These are phyloP conservation scores for Strigomonas culicis DNA, from an alignment of 208 protist species.

Conservation along the genomic window DNA sequence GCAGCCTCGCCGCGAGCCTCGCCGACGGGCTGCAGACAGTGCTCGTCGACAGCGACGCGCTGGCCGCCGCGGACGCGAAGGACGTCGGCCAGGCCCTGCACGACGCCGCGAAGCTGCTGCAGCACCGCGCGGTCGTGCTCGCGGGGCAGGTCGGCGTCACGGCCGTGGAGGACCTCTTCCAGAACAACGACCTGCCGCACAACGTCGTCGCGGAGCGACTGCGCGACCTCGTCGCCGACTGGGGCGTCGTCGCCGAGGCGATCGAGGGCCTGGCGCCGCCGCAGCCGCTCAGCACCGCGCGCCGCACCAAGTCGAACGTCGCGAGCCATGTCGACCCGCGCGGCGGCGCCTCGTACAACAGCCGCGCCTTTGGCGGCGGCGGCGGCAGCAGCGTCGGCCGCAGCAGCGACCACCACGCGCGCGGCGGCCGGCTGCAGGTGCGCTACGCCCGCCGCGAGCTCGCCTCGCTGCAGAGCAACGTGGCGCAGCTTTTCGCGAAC, in stretches of 20 bases:
- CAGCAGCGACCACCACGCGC: slow-evolving; percentile 21
- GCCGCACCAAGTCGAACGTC: slow-evolving; percentile 6
- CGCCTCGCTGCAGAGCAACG: slow-evolving; percentile 54
- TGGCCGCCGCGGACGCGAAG: slow-evolving; percentile 15
- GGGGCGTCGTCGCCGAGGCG: slow-evolving; percentile 29
- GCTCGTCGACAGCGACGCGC: slow-evolving; percentile 23
- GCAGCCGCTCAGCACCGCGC: slow-evolving; percentile 15
- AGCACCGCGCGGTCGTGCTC: slow-evolving; percentile 50
- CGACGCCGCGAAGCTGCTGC: slow-evolving; percentile 24
- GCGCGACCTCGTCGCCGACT: slow-evolving; percentile 33
- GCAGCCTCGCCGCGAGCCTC: slow-evolving; percentile 17
- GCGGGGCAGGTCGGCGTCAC: slow-evolving; percentile 49
- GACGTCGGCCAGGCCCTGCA: slow-evolving; percentile 15
- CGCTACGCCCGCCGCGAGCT: slow-evolving; percentile 51
- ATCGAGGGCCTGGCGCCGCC: slow-evolving; percentile 27
- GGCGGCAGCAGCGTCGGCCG: slow-evolving; percentile 18
- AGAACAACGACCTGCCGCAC: slow-evolving; percentile 18
- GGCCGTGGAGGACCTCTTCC: slow-evolving; percentile 19
- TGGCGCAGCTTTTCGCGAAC: slow-evolving; percentile 69
- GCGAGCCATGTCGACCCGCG: background rate
- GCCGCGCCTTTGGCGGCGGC: slow-evolving; percentile 14
- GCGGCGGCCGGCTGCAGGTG: slow-evolving; percentile 16
- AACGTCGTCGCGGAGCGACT: slow-evolving; percentile 22
- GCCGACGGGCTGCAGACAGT: slow-evolving; percentile 19
- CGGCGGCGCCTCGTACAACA: slow-evolving; percentile 1